Evolutionary conservation across 1,139 yeast genomes (phyloP).

Genomic region (Debaryomycetaceae sp.): DNA sequence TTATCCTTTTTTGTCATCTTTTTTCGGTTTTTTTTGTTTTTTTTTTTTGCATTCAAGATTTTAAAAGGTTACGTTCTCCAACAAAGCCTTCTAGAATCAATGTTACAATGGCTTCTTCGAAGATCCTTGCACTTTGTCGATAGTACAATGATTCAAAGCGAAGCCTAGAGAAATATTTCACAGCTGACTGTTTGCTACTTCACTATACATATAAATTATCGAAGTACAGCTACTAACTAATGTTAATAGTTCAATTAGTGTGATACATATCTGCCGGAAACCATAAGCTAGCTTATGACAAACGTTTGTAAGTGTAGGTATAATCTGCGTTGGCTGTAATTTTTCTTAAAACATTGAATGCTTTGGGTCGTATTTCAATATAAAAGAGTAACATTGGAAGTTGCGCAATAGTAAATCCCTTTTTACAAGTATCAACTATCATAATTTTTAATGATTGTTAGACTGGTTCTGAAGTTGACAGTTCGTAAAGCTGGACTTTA

Average conservation of each 20-base stretch:
- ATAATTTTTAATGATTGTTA: not conserved
- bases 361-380: too few species aligned
- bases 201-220: not conserved
- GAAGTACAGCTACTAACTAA: not conserved
- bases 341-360: too few species aligned
- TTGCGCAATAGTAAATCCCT: not conserved
- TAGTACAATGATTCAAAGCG: constrained; percentile 70
- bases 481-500: not conserved
- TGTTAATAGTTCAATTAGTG: not conserved
- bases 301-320: too few species aligned
- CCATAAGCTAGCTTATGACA: too few species aligned
- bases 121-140: constrained; percentile 55
- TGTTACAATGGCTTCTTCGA: constrained; percentile 72
- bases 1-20: too few species aligned
- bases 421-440: too few species aligned
- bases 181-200: constrained; percentile 19
- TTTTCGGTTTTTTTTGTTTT: too few species aligned
- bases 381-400: not conserved
- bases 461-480: not conserved
- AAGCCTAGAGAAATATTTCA: constrained; percentile 47
- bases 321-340: too few species aligned
- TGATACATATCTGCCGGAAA: not conserved
- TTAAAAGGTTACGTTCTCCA: too few species aligned
- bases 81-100: too few species aligned
- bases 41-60: too few species aligned